Evolutionary conservation across 2,329 filamentous ascomycete species (phyloP).

Genomic region (Diaporthe sp.): DNA sequence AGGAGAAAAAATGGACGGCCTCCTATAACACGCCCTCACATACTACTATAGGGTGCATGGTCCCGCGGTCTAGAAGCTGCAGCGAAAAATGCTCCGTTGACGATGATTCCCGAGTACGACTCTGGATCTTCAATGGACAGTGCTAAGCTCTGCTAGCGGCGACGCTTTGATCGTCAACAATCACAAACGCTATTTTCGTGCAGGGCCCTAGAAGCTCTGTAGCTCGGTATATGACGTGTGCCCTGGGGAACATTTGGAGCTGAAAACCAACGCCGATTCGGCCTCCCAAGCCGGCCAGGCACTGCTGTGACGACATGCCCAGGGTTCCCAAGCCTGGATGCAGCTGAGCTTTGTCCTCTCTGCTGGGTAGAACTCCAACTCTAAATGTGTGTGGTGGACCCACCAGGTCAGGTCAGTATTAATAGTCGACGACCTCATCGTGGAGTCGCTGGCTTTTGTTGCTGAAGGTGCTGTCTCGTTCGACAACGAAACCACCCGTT

Average conservation of each 20-base stretch:
- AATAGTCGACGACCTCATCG: neutral
- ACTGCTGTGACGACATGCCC: conserved; percentile 18
- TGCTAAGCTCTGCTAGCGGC: conserved; percentile 17
- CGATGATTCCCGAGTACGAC: neutral
- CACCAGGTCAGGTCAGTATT: neutral
- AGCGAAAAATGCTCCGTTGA: neutral
- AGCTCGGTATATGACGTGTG: conserved; percentile 16
- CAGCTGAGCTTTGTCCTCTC: neutral
- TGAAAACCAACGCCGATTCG: neutral
- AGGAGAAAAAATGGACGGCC: neutral
- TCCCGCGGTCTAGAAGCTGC: neutral
- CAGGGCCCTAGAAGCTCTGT: neutral
- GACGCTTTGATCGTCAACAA: conserved; percentile 8
- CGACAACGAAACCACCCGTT: neutral
- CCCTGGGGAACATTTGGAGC: neutral
- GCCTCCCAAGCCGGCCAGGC: neutral
- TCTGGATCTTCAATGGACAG: neutral
- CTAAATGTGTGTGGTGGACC: neutral
- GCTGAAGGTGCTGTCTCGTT: neutral
- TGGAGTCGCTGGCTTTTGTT: no score
- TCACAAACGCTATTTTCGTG: neutral
- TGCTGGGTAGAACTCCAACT: neutral
- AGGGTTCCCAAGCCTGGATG: neutral
- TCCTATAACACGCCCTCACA: no score
- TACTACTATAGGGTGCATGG: neutral